Evolutionary conservation across 2,329 filamentous ascomycete species (phyloP), one percentile per base, ranked within the genome.

Genomic region (Neonectria hederae): DNA sequence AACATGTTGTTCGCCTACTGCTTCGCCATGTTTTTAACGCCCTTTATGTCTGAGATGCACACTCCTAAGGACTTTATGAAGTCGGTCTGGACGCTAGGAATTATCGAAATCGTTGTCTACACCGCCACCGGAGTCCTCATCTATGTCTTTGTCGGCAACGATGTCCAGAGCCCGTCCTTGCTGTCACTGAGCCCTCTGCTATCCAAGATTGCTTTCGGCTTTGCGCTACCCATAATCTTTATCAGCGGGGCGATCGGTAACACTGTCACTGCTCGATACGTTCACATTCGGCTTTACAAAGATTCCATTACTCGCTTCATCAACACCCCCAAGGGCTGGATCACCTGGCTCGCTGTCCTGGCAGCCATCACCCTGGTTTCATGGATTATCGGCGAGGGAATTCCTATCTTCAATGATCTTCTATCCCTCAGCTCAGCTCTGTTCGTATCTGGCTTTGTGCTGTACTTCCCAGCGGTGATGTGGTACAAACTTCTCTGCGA

Each of bases 371-470:
- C 90, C 81, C 53, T 89, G 9, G 51, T 90, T 17, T 87, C 88
- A 1, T 93, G 88, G 85, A 75, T 92, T 67, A 88, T 93, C 65
- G 90, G 90, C 10, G 86, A 90, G 71, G 86, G 89, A 0, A 89
- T 93, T 51, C 91, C 91, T n/a, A 60, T 64, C 35, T 64, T 64
- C 38, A 59, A 51, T 35, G 62, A 64, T 35, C 56, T 64, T 7
- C 55, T 64, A 14, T 79, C 81, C 57, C 81, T 84, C 71, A 79
- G 73, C 59, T 83, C 82, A 10, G 77, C 81, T 5, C 78, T 84
- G 19, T 84, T 84, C 69, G 76, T 84, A 65, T 83, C 82, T 7
- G 72, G 72, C 26, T 74, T 74, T 54, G 76, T 79, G 3, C 80
- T 81, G 56, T 77, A 78, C 55, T 69, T 79, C 35, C 73, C 80